A percentile compares a stretch with the other conserved stretches of the same genome.
Evolutionary conservation across 78 protist species (phyloP).

Genomic region (Polysphondylium violaceum): DNA sequence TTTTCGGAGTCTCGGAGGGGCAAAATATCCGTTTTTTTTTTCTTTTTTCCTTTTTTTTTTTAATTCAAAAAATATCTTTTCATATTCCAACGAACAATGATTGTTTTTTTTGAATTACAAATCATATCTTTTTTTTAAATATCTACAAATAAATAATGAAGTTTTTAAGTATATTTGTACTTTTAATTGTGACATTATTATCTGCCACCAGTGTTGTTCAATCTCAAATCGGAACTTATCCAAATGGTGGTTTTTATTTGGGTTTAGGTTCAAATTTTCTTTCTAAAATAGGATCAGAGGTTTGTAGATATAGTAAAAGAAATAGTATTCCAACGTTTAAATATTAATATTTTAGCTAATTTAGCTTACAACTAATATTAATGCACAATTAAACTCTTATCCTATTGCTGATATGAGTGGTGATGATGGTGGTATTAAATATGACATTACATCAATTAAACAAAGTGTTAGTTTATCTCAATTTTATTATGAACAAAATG

Average conservation of each 20-base stretch:
- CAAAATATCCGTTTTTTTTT: too few relatives aligned
- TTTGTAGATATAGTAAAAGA: neutral
- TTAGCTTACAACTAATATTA: neutral
- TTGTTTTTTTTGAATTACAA: too few relatives aligned
- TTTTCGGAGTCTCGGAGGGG: too few relatives aligned
- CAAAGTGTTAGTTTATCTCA: neutral
- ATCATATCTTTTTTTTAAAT: too few relatives aligned
- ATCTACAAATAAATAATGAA: too few relatives aligned
- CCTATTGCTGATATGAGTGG: neutral
- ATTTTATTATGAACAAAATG: slow-evolving; percentile 4
- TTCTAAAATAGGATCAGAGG: neutral
- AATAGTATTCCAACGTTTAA: neutral
- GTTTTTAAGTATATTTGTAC: too few relatives aligned
- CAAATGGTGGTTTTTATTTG: slow-evolving; percentile 14
- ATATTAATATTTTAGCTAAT: neutral
- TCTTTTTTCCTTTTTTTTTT: too few relatives aligned
- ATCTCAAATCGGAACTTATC: slow-evolving; percentile 3
- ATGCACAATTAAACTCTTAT: neutral
- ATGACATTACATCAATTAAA: neutral
- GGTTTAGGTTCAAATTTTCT: neutral
- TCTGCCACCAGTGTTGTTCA: too few relatives aligned
- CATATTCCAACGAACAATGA: too few relatives aligned
- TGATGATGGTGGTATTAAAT: neutral
- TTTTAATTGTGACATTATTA: too few relatives aligned
- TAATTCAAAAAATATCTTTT: too few relatives aligned